Conservation (phyloP, 768 basidiomycete genomes). For the Xanthoconium stramineum region DNA sequence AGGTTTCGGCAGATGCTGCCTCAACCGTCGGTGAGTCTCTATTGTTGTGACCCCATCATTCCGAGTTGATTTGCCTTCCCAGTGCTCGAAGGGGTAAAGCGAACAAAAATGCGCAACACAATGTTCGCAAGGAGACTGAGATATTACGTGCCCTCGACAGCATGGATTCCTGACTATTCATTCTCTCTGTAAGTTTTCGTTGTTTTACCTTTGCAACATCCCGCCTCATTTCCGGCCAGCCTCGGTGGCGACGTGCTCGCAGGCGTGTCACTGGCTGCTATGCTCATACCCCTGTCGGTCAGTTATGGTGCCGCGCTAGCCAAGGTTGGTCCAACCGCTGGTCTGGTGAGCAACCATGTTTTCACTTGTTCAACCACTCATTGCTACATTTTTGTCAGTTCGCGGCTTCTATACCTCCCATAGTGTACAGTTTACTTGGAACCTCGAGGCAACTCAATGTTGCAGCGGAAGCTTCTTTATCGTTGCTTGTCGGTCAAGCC, state of each 20-base stretch:
- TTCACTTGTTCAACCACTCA: background rate
- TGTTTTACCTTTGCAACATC: background rate
- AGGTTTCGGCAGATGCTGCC: conserved; percentile 13
- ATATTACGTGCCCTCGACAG: conserved; percentile 75
- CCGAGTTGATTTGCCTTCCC: background rate
- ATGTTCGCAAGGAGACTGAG: conserved; percentile 48
- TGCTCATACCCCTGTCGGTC: conserved; percentile 85
- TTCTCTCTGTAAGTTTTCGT: conserved; percentile 52
- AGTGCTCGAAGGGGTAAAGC: conserved; percentile 15
- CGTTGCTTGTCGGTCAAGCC: conserved; percentile 84
- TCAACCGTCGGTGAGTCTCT: conserved; percentile 19
- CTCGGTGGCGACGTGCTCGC: conserved; percentile 74
- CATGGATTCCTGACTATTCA: conserved; percentile 80
- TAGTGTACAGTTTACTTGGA: conserved; percentile 89
- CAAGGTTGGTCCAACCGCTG: conserved; percentile 78
- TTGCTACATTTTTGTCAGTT: conserved; percentile 44
- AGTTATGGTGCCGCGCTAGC: conserved; percentile 90
- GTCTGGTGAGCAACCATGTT: conserved; percentile 54
- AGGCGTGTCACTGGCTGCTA: conserved; percentile 80
- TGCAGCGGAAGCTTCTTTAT: conserved; percentile 86
- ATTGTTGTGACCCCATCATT: too few species aligned
- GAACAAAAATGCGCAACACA: conserved; percentile 19
- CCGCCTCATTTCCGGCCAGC: conserved; percentile 29
- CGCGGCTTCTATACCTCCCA: conserved; percentile 80
- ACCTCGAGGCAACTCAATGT: conserved; percentile 80